Conservation (phyloP, 345 rosid species). For the Murraya paniculata region DNA sequence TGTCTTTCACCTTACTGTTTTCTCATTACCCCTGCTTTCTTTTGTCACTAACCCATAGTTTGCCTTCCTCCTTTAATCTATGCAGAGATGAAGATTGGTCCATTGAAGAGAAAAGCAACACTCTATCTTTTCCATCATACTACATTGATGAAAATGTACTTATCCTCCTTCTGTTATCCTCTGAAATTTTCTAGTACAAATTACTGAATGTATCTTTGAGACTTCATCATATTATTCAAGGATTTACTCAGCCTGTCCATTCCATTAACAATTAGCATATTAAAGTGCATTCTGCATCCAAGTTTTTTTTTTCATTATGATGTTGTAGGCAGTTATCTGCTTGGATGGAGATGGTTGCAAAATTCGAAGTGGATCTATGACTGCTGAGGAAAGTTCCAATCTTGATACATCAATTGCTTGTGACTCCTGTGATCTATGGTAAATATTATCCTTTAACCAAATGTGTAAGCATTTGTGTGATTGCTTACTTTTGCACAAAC, state of each 20-base stretch:
- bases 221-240: neutral
- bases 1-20: neutral
- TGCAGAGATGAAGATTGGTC: slow-evolving; percentile 94
- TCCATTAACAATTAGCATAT: neutral
- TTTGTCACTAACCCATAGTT: slow-evolving; percentile 3
- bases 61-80: slow-evolving; percentile 20
- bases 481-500: neutral
- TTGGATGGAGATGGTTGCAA: slow-evolving; percentile 96
- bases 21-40: neutral
- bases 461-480: neutral
- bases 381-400: slow-evolving; percentile 55
- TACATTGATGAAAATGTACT: slow-evolving; percentile 97
- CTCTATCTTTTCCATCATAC: slow-evolving; percentile 80
- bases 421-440: slow-evolving; percentile 97
- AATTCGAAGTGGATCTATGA: slow-evolving; percentile 53
- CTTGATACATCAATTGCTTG: slow-evolving; percentile 98
- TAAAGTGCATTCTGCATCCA: slow-evolving; percentile 12
- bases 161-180: slow-evolving; percentile 23
- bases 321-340: slow-evolving; percentile 96
- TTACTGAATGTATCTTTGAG: slow-evolving; percentile 10
- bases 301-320: slow-evolving; percentile 29
- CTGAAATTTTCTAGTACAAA: slow-evolving; percentile 13
- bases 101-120: slow-evolving; percentile 63
- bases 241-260: slow-evolving; percentile 6
- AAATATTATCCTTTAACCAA: slow-evolving; percentile 22